A percentile compares a stretch with the other conserved stretches of the same genome.
Conservation (phyloP, 129 eudicot species). For the Flaveria ramosissima region DNA sequence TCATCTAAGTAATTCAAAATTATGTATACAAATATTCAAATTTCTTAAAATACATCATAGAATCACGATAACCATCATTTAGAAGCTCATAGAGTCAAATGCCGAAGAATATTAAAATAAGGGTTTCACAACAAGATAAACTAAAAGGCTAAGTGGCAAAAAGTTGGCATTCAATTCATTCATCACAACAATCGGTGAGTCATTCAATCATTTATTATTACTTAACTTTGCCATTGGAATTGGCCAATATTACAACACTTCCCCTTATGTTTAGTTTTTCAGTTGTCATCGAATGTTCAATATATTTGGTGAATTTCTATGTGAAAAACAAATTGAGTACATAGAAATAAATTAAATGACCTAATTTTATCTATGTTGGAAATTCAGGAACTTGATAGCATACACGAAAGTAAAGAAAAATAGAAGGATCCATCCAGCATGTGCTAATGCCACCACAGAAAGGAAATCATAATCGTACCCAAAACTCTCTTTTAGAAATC, state of each 20-base stretch:
- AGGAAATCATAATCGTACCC: slow-evolving; percentile 40
- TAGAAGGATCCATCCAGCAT: slow-evolving; percentile 33
- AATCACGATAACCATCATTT: too few species aligned
- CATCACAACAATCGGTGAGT: too few species aligned
- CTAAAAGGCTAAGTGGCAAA: too few species aligned
- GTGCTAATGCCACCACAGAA: slow-evolving; percentile 28
- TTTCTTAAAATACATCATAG: too few species aligned
- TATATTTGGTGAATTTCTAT: background rate
- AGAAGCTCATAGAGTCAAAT: too few species aligned
- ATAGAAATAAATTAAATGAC: background rate
- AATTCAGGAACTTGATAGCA: slow-evolving; percentile 43
- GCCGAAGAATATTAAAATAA: too few species aligned
- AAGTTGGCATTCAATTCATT: too few species aligned
- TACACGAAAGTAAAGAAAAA: slow-evolving; percentile 36
- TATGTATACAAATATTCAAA: too few species aligned
- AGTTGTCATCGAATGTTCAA: background rate
- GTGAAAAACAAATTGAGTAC: background rate
- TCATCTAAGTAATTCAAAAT: too few species aligned
- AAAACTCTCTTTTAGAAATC: slow-evolving; percentile 16
- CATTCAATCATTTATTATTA: too few species aligned
- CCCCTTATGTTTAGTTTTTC: background rate
- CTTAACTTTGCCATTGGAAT: too few species aligned
- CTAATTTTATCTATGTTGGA: slow-evolving; percentile 32
- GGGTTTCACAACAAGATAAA: too few species aligned
- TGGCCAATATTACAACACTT: background rate